Percentiles rank a stretch among this genome's conserved stretches.
phyloP scores from a whole-genome alignment of 768 basidiomycete species.

The Phlegmacium glaucopus region DNA sequence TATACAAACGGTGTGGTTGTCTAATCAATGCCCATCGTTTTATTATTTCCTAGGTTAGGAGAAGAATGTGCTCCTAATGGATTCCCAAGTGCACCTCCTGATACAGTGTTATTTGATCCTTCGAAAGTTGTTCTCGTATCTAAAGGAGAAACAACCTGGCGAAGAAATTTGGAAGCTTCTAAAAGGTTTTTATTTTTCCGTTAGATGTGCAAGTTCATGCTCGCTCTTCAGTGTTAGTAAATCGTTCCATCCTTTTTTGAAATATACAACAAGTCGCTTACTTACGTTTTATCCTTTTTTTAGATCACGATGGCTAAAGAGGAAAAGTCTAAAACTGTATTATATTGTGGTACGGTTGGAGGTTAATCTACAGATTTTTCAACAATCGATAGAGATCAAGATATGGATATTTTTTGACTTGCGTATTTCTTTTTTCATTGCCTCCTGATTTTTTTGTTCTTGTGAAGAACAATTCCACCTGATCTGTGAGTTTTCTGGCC shows the following conservation, averaged over 20 bases:
- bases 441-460: background rate
- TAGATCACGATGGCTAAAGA: slow-evolving; percentile 60
- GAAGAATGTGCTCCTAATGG: slow-evolving; percentile 35
- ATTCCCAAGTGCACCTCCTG: slow-evolving; percentile 34
- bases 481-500: slow-evolving; percentile 42
- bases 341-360: slow-evolving; percentile 62
- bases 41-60: slow-evolving; percentile 34
- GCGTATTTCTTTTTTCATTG: background rate
- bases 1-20: no score
- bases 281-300: background rate
- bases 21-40: background rate
- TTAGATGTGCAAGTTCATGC: slow-evolving; percentile 49
- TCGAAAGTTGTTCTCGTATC: slow-evolving; percentile 52
- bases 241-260: background rate
- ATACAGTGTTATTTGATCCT: slow-evolving; percentile 45
- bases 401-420: slow-evolving; percentile 16
- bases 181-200: background rate
- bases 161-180: background rate
- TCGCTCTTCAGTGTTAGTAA: slow-evolving; percentile 44
- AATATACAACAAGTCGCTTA: no score
- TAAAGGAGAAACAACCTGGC: slow-evolving; percentile 41
- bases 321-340: slow-evolving; percentile 53
- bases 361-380: slow-evolving; percentile 61
- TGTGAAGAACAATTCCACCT: slow-evolving; percentile 49
- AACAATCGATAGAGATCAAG: slow-evolving; percentile 61